Conservation (phyloP, 192 early-diverging fungal species). For the Backusella psychrophila region DNA sequence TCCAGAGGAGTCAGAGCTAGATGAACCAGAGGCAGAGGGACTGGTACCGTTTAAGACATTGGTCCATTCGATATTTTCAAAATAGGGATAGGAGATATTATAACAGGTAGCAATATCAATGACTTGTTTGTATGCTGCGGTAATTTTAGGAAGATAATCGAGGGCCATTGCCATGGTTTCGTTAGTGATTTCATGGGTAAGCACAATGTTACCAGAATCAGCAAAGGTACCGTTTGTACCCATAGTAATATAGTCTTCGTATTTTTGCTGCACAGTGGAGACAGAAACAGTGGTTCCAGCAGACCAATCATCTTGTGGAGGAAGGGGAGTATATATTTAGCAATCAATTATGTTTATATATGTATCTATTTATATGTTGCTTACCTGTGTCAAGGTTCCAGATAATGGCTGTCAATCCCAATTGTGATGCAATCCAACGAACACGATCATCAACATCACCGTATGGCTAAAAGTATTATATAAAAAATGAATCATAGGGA, state of each 20-base stretch:
- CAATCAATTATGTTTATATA: too few species aligned
- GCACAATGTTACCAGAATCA: slow-evolving; percentile 29
- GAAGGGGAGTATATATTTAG: too few species aligned
- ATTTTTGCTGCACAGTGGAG: slow-evolving; percentile 18
- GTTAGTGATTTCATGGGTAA: slow-evolving; percentile 40
- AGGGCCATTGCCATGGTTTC: slow-evolving; percentile 36
- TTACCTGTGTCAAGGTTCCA: slow-evolving; percentile 46
- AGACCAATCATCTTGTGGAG: slow-evolving; percentile 17
- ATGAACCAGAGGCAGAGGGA: background rate
- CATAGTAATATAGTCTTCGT: slow-evolving; percentile 22
- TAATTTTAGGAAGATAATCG: slow-evolving; percentile 35
- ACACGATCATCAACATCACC: slow-evolving; percentile 47
- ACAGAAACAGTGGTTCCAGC: slow-evolving; percentile 10
- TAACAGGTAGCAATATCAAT: slow-evolving; percentile 33
- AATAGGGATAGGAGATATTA: slow-evolving; percentile 36
- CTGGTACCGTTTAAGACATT: background rate
- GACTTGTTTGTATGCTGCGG: slow-evolving; percentile 24
- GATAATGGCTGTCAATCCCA: slow-evolving; percentile 44
- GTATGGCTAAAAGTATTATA: slow-evolving; percentile 4
- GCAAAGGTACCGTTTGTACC: slow-evolving; percentile 28
- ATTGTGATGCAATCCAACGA: slow-evolving; percentile 41
- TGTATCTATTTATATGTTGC: too few species aligned
- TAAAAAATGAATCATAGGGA: background rate
- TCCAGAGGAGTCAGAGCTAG: background rate
- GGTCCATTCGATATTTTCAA: slow-evolving; percentile 24